Conservation (phyloP, 225 moss, liverwort and hornwort genomes). For the Neckera pumila region DNA sequence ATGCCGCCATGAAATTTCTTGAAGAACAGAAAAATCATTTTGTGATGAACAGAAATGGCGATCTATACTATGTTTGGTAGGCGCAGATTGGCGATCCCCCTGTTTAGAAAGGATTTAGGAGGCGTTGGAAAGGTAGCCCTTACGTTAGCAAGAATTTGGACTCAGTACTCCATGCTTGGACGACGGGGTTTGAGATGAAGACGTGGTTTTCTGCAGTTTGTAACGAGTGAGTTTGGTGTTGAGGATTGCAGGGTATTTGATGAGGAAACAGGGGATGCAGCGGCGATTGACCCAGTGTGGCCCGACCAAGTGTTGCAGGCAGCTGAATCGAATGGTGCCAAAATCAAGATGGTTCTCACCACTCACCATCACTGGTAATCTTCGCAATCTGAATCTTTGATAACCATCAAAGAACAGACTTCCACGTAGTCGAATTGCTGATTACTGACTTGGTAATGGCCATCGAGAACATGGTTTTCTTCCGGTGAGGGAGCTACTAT, state of each 20-base stretch:
- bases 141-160: neutral
- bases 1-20: neutral
- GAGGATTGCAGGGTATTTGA: constrained; percentile 22
- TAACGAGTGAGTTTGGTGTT: neutral
- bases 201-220: neutral
- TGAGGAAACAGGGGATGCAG: constrained; percentile 37
- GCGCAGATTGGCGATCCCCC: neutral
- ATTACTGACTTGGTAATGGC: neutral
- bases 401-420: neutral
- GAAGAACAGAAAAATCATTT: neutral
- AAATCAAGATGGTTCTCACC: constrained; percentile 35
- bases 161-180: neutral
- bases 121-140: neutral
- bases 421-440: neutral
- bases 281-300: constrained; percentile 32
- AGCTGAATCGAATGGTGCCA: constrained; percentile 25
- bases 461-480: neutral
- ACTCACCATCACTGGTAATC: constrained; percentile 51
- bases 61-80: neutral
- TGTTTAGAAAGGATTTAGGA: neutral
- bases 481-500: neutral
- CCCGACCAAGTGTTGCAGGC: constrained; percentile 38
- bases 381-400: neutral
- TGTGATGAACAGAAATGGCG: neutral
- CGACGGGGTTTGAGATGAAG: neutral